A percentile compares a stretch with the other conserved stretches of the same genome.
Evolutionary conservation across 768 basidiomycete species (phyloP).

Genomic region (Boletus patriciae): DNA sequence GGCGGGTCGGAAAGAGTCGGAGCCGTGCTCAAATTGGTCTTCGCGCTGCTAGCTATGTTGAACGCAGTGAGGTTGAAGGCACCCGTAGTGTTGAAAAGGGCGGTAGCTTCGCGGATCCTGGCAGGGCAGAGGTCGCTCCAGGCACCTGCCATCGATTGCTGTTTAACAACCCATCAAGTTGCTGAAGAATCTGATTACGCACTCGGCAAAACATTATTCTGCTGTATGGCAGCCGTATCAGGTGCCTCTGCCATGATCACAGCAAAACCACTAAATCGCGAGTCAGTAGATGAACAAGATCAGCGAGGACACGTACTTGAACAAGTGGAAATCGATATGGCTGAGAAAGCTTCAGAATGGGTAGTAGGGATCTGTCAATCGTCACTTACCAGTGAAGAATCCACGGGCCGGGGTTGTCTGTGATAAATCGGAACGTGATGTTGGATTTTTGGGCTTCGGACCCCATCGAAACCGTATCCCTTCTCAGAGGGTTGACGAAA

Average conservation of each 20-base stretch:
- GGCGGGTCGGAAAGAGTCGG: neutral
- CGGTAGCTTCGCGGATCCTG: slow-evolving; percentile 15
- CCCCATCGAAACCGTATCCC: slow-evolving; percentile 38
- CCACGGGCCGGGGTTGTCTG: slow-evolving; percentile 69
- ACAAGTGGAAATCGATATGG: slow-evolving; percentile 35
- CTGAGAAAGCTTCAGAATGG: slow-evolving; percentile 14
- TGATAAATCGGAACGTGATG: slow-evolving; percentile 57
- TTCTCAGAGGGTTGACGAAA: slow-evolving; percentile 38
- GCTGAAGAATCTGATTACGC: neutral
- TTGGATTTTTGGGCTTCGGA: slow-evolving; percentile 37
- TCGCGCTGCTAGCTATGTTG: slow-evolving; percentile 4
- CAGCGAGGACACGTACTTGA: slow-evolving; percentile 13
- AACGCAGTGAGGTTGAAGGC: slow-evolving; percentile 18
- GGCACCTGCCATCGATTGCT: slow-evolving; percentile 4
- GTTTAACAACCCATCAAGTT: neutral
- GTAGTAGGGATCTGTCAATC: neutral
- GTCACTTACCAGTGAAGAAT: slow-evolving; percentile 41
- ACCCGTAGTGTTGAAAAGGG: slow-evolving; percentile 18
- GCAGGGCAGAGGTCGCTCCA: slow-evolving; percentile 25
- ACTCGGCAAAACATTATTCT: slow-evolving; percentile 21
- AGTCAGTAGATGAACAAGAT: slow-evolving; percentile 4
- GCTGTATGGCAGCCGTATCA: slow-evolving; percentile 16
- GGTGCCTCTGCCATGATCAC: slow-evolving; percentile 32
- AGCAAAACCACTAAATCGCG: slow-evolving; percentile 29
- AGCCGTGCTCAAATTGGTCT: neutral